Evolutionary conservation across 164 flowering plant species (phyloP), one percentile per base, ranked within the genome.

Genomic region (Platanus orientalis): DNA sequence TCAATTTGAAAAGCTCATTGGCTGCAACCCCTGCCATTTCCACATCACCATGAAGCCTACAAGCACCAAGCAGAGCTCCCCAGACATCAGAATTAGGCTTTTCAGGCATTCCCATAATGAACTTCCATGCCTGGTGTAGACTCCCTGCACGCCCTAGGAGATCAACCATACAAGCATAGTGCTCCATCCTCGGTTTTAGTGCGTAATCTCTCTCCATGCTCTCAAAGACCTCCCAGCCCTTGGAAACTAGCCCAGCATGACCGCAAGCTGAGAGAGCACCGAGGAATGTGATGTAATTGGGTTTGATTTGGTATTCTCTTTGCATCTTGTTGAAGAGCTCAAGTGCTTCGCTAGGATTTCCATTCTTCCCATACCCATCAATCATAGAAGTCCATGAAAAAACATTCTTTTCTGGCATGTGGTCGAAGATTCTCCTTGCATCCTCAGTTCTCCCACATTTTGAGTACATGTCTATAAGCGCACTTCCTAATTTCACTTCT

Each of bases 81-180:
- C 98, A 94, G 20, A 94, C 98, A 72, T 91, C 98, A 42, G 86
- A 80, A 68, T 78, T 76, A 19, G 97, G 98, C 54, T 68, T 84
- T 59, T 82, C 88, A 13, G 95, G 90, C 86, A 94, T 91, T 57
- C 34, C 54, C 79, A 25, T 72, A 27, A 84, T 76, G 51, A 91
- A 83, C 45, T 84, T 85, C 79, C 74, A 78, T 24, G 99, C 97
- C 64, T 79, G 73, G 14, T 79, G 21, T 48, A 91, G 60, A 62
- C 80, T 71, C 54, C 97, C 97, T 0, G 93, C 78, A 1, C 96
- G 90, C 7, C 99, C 97, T 23, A 94, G 54, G 26, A 94, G 80
- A 77, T 94, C 97, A 61, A 94, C 99, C 99, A 89, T 83, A 70
- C 98, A 91, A 54, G 98, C 88, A 76, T 87, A 89, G 68, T 91